Conservation (phyloP, 306 rosid genomes). For the Rosa rugosa region DNA sequence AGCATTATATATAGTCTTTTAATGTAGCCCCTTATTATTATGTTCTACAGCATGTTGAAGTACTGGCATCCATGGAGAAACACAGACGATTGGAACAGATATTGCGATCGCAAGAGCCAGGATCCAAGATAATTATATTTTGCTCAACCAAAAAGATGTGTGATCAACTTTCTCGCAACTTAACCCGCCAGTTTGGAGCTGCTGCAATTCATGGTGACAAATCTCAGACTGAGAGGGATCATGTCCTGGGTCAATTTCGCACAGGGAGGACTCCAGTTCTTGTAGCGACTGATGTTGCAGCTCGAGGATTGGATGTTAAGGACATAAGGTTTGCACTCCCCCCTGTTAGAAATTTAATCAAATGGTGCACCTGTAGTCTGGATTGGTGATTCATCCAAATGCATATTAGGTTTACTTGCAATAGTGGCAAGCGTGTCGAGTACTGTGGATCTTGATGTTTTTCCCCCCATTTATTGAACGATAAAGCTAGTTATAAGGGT, state of each 20-base stretch:
- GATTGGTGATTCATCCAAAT: background rate
- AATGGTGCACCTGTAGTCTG: background rate
- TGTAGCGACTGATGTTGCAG: slow-evolving; percentile 99
- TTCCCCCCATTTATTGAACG: background rate
- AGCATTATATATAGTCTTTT: background rate
- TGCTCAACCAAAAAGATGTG: slow-evolving; percentile 99
- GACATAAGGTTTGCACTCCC: slow-evolving; percentile 73
- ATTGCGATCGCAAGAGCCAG: slow-evolving; percentile 89
- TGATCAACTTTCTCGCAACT: slow-evolving; percentile 94
- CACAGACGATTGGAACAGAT: slow-evolving; percentile 82
- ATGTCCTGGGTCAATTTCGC: slow-evolving; percentile 80
- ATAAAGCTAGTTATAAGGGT: background rate
- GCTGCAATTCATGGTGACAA: slow-evolving; percentile 99
- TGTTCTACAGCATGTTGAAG: slow-evolving; percentile 75
- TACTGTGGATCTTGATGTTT: background rate
- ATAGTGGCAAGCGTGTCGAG: background rate
- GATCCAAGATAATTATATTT: slow-evolving; percentile 85
- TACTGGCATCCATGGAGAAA: slow-evolving; percentile 68
- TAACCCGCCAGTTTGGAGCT: slow-evolving; percentile 91
- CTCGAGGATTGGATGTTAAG: slow-evolving; percentile 91
- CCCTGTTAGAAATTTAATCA: background rate
- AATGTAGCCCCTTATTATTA: slow-evolving; percentile 11
- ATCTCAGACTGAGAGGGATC: slow-evolving; percentile 95
- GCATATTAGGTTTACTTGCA: background rate
- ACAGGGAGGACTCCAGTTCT: slow-evolving; percentile 90